Evolutionary conservation across 441 rosid genomes (phyloP).

Genomic region (Euphorbia celastroides): DNA sequence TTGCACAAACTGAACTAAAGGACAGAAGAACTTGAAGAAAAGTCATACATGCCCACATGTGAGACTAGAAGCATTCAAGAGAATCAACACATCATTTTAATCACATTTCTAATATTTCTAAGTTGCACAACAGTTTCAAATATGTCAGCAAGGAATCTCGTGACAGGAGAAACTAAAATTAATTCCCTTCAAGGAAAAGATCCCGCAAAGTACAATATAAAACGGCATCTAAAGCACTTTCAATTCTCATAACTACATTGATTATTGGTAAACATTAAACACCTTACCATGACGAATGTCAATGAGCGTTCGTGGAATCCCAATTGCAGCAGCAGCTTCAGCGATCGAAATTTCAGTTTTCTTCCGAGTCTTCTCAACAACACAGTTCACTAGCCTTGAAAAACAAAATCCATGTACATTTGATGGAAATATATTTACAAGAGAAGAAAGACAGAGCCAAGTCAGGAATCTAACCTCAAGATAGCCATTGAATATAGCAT

Average conservation of each 20-base stretch:
- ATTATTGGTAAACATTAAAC: not conserved
- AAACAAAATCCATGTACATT: constrained; percentile 3
- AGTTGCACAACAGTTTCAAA: not conserved
- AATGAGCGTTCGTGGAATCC: constrained; percentile 79
- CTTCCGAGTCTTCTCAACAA: constrained; percentile 77
- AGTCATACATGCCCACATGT: not conserved
- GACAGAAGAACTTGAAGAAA: not conserved
- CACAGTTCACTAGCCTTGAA: constrained; percentile 86
- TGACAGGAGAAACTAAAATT: not conserved
- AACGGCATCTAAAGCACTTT: not conserved
- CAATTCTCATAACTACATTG: not conserved
- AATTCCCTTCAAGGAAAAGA: not conserved
- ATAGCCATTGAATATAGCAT: constrained; percentile 85
- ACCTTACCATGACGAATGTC: constrained; percentile 90
- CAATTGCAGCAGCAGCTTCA: constrained; percentile 75
- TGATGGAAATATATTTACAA: not conserved
- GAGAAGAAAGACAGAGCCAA: not conserved
- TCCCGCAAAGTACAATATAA: not conserved
- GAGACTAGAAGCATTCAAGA: not conserved
- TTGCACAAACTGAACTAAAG: not conserved
- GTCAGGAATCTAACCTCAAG: constrained; percentile 50
- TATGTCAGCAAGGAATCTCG: not conserved
- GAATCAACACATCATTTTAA: not conserved
- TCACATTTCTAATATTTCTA: not conserved
- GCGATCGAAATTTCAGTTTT: constrained; percentile 67